Evolutionary conservation across 2,329 filamentous ascomycete genomes (phyloP), one percentile per base, ranked within the genome.

Genomic region (Blastomyces parvus): DNA sequence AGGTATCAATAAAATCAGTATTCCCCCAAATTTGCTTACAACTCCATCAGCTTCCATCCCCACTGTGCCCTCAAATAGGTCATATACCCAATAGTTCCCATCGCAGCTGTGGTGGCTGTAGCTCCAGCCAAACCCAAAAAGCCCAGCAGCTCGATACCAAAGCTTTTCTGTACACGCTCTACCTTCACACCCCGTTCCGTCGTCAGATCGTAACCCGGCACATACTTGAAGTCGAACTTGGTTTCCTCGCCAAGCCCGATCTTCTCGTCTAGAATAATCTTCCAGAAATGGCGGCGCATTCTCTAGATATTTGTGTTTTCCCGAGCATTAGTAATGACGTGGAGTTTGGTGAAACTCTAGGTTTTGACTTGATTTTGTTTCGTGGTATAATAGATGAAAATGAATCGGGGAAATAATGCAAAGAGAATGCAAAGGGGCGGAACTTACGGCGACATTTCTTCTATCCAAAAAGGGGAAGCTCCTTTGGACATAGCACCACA

Each of bases 201-300:
- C 14, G 52, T 57, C n/a, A 50, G 50, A 11, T 65, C 61, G 59
- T 81, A 80, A 66, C 82, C 76, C 0, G 88, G 87, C 11, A 88
- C 78, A 70, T 88, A 88, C 70, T 90, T 88, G 74, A 91, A 88
- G 25, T 87, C 84, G 70, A 91, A 91, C 9, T 77, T 79, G 1
- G 83, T 84, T 69, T 86, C 81, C 57, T 82, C 78, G 0, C 87
- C 84, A 8, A 92, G 78, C 0, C 86, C 88, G 62, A 80, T 83
- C 62, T 86, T 84, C 63, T 84, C 83, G 63, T 87, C 80, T n/a
- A 87, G 82, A 19, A 88, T 81, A 2, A 88, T 72, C 22, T 79
- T 76, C 72, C 84, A 88, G 66, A 86, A 83, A 0, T 83, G 74
- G 30, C 74, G 77, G 61, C 82, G 81, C 36, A 83, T 72, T 25